A percentile compares a stretch with the other conserved stretches of the same genome.
Conservation (phyloP, 371 early-diverging fungal species). For the Choanephora cucurbitarum region DNA sequence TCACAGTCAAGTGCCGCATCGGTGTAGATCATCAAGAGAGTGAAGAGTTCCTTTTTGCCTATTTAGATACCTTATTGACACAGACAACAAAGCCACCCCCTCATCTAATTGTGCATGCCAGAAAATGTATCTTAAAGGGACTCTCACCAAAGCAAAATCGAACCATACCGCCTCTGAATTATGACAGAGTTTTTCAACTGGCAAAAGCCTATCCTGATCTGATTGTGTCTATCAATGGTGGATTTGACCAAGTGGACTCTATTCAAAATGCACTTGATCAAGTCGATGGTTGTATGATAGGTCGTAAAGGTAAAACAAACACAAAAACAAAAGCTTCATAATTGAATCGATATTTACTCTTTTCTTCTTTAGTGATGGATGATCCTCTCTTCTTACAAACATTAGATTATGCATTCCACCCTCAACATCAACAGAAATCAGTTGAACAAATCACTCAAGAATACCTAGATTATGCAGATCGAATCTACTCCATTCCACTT, state of each 20-base stretch:
- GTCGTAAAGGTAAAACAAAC: slow-evolving; percentile 60
- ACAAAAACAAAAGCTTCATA: background rate
- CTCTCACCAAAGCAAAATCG: slow-evolving; percentile 87
- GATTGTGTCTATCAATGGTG: slow-evolving; percentile 82
- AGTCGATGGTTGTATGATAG: slow-evolving; percentile 79
- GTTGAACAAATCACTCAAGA: slow-evolving; percentile 39
- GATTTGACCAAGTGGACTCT: slow-evolving; percentile 56
- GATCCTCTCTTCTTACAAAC: slow-evolving; percentile 36
- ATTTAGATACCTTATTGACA: slow-evolving; percentile 53
- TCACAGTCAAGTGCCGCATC: slow-evolving; percentile 78
- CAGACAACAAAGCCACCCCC: slow-evolving; percentile 30
- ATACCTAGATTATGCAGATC: slow-evolving; percentile 37
- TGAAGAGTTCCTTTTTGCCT: slow-evolving; percentile 60
- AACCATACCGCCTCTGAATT: slow-evolving; percentile 76
- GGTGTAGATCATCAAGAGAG: slow-evolving; percentile 76
- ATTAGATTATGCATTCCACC: slow-evolving; percentile 29
- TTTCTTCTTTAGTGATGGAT: slow-evolving; percentile 34
- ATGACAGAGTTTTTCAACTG: slow-evolving; percentile 73
- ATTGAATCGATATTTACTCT: slow-evolving; percentile 4
- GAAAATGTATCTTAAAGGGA: slow-evolving; percentile 85
- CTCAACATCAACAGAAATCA: slow-evolving; percentile 25
- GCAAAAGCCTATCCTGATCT: slow-evolving; percentile 65
- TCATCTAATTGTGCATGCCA: slow-evolving; percentile 83
- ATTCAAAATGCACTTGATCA: slow-evolving; percentile 45
- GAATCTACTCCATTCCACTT: slow-evolving; percentile 15